Evolutionary conservation across 2,329 filamentous ascomycete species (phyloP), one percentile per base, ranked within the genome.

Genomic region (Ceratocystis alfenasii): DNA sequence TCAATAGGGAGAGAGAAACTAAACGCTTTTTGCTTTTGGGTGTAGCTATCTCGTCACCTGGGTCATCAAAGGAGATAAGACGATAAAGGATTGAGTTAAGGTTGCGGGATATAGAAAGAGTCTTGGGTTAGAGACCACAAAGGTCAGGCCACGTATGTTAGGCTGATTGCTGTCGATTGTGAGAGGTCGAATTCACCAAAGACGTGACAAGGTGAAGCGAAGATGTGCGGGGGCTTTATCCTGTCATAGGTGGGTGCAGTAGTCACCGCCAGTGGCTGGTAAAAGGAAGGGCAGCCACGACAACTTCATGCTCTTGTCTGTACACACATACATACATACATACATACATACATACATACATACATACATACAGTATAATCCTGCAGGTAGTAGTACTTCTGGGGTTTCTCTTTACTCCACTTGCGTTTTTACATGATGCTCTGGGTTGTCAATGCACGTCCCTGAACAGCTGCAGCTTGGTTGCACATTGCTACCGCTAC

Each of bases 391-490:
- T 20, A 15, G 10, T 28, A 2, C 48, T 53, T 53, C 48, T 53
- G 48, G 22, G 5, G 36, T 2, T 20, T 53, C 15, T 53, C 48
- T 25, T 22, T 50, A 5, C 48, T 25, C 48, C 48, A 53, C 48
- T 28, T 53, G 48, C 48, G 15, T 15, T 25, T 25, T 15, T 25
- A 53, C 48, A 25, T 25, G 10, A 30, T 12, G 17, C 33, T 33
- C 30, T 59, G 25, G 55, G 36, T 15, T 25, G 55, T 59, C 55
- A 20, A 36, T 36, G 55, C 55, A 59, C 55, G 55, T 59, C 55
- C 55, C 25, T 59, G 55, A 59, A 59, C 15, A 59, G 28, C 30
- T 36, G 28, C 28, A 59, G 17, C 30, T 59, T 36, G 30, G 55
- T 59, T 59, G 55, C 55, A 36, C 53, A 33, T 22, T 57, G 15